These are phyloP conservation scores for Plenodomus biglobosus DNA, from an alignment of 2,329 filamentous ascomycete genomes.

Conservation along the genomic window DNA sequence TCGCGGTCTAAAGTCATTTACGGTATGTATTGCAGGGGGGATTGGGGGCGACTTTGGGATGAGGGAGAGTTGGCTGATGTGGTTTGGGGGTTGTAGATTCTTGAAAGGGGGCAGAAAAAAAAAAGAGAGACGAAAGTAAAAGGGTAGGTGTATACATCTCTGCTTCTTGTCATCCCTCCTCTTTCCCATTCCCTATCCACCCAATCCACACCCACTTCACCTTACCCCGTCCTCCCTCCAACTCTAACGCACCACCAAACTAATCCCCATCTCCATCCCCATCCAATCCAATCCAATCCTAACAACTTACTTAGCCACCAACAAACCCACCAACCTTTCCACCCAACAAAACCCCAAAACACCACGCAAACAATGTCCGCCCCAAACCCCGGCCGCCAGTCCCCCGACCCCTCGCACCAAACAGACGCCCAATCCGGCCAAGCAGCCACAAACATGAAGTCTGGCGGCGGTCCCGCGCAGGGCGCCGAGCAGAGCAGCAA, in stretches of 20 bases:
- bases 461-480: slow-evolving; percentile 45
- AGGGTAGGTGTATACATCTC: no score
- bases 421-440: slow-evolving; percentile 64
- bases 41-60: no score
- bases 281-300: neutral
- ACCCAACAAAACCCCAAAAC: neutral
- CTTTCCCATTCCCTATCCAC: no score
- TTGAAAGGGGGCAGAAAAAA: no score
- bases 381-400: slow-evolving; percentile 69
- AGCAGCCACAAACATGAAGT: slow-evolving; percentile 57
- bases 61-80: no score
- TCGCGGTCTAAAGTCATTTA: no score
- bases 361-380: slow-evolving; percentile 61
- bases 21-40: no score
- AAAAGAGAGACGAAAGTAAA: no score
- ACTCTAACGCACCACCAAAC: neutral
- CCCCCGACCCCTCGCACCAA: slow-evolving; percentile 72
- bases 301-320: neutral
- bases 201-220: no score
- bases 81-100: no score
- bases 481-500: slow-evolving; percentile 54
- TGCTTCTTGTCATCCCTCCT: no score
- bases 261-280: neutral
- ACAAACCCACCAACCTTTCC: neutral
- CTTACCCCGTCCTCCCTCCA: neutral